phyloP scores from a whole-genome alignment of 169 alveolate genomes.

The Cryptosporidium felis region DNA sequence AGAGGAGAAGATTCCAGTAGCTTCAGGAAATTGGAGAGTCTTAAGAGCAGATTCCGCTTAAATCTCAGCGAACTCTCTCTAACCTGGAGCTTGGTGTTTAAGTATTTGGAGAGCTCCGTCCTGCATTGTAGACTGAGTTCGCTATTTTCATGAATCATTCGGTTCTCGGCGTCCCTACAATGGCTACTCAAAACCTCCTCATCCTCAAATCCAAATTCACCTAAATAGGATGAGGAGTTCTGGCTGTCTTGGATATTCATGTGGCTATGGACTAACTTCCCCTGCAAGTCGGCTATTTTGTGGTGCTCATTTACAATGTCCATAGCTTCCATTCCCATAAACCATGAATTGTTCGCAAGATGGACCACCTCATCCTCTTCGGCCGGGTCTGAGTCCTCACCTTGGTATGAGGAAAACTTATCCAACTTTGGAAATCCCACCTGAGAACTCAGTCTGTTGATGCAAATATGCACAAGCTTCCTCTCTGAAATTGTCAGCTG shows the following conservation, averaged over 20 bases:
- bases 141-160: conserved; percentile 5
- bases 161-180: background rate
- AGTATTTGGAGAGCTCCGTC: conserved; percentile 19
- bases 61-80: conserved; percentile 4
- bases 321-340: conserved; percentile 56
- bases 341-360: conserved; percentile 24
- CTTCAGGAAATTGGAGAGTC: conserved; percentile 6
- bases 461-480: conserved; percentile 12
- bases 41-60: conserved; percentile 26
- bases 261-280: conserved; percentile 5
- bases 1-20: conserved; percentile 49
- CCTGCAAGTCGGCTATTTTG: conserved; percentile 58
- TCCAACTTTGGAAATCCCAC: conserved; percentile 55
- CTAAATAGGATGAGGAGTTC: background rate
- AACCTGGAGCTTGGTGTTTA: conserved; percentile 14
- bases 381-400: background rate
- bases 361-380: background rate
- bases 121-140: conserved; percentile 22
- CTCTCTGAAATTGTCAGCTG: conserved; percentile 47
- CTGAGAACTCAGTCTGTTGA: conserved; percentile 38
- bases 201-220: conserved; percentile 14
- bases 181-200: background rate
- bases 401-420: background rate
- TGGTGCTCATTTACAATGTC: conserved; percentile 41
- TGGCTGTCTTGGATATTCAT: background rate